A percentile compares a stretch with the other conserved stretches of the same genome.
phyloP scores from a whole-genome alignment of 257 asterid genomes.

The Fraxinus anomala region DNA sequence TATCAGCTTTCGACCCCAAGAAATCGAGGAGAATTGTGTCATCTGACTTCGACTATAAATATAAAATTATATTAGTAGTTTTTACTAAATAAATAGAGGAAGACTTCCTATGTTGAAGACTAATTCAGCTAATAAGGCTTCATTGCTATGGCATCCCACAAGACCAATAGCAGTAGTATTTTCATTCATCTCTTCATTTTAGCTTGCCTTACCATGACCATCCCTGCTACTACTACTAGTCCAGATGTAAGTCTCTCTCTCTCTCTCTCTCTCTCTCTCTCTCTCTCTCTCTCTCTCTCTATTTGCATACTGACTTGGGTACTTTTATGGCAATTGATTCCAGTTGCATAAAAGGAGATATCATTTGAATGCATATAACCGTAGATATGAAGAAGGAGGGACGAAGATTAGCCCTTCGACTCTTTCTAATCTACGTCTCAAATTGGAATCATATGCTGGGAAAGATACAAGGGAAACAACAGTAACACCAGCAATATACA shows the following conservation, averaged over 20 bases:
- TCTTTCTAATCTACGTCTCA: neutral
- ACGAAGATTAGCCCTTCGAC: neutral
- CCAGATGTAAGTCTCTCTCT: neutral
- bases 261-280: neutral
- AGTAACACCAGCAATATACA: neutral
- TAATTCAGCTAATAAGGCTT: neutral
- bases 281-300: neutral
- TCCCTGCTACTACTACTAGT: neutral
- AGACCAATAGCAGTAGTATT: neutral
- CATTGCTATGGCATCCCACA: neutral
- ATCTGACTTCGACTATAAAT: too few species aligned
- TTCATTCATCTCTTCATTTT: neutral
- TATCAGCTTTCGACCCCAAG: neutral
- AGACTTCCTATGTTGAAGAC: too few species aligned
- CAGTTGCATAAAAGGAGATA: slow-evolving; percentile 40
- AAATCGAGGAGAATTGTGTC: too few species aligned
- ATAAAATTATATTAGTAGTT: too few species aligned
- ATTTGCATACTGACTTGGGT: neutral
- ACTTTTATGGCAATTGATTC: neutral
- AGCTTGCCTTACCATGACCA: neutral
- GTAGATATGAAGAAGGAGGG: neutral
- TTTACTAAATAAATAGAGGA: too few species aligned
- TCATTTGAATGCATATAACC: slow-evolving; percentile 39
- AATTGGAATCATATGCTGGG: neutral
- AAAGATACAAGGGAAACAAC: too few species aligned